Conservation (phyloP, 2,329 filamentous ascomycete species). For the Alternaria gansuensis region DNA sequence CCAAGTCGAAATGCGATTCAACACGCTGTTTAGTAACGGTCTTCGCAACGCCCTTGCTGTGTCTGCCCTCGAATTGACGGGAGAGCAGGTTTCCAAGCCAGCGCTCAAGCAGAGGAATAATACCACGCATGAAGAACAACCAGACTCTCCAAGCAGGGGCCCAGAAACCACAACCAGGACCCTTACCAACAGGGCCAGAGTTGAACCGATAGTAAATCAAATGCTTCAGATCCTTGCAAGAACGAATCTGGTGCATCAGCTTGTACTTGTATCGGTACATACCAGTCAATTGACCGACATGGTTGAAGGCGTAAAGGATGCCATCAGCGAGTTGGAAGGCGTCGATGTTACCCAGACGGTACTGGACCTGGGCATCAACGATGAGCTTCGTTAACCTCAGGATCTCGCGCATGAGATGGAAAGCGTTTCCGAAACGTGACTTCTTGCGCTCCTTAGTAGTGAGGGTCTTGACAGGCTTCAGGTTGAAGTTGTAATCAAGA, state of each 20-base stretch:
- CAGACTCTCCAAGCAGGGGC: constrained; percentile 98
- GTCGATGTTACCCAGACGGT: constrained; percentile 96
- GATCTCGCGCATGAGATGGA: constrained; percentile 99
- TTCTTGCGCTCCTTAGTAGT: constrained; percentile 99
- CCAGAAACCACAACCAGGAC: constrained; percentile 98
- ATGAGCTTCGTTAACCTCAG: constrained; percentile 95
- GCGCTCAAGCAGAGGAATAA: constrained; percentile 93
- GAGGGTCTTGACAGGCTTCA: constrained; percentile 98
- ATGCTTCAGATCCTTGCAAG: constrained; percentile 99
- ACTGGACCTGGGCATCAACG: constrained; percentile 97
- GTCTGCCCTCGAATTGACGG: constrained; percentile 95
- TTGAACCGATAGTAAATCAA: constrained; percentile 99
- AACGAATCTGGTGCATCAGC: constrained; percentile 99
- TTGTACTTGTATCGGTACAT: constrained; percentile 99
- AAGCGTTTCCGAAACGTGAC: constrained; percentile 97
- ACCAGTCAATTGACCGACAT: constrained; percentile 95
- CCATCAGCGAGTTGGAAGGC: constrained; percentile 98
- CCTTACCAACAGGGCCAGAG: constrained; percentile 94
- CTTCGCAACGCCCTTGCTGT: constrained; percentile 98
- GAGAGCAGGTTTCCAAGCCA: constrained; percentile 98
- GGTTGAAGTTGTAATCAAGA: constrained; percentile 98
- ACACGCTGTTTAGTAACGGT: constrained; percentile 99
- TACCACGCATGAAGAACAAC: constrained; percentile 99
- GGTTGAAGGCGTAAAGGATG: constrained; percentile 99
- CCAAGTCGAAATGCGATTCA: constrained; percentile 97